Evolutionary conservation across 495 filamentous ascomycete species (phyloP), one percentile per base, ranked within the genome.

Genomic region (Lichina pygmaea): DNA sequence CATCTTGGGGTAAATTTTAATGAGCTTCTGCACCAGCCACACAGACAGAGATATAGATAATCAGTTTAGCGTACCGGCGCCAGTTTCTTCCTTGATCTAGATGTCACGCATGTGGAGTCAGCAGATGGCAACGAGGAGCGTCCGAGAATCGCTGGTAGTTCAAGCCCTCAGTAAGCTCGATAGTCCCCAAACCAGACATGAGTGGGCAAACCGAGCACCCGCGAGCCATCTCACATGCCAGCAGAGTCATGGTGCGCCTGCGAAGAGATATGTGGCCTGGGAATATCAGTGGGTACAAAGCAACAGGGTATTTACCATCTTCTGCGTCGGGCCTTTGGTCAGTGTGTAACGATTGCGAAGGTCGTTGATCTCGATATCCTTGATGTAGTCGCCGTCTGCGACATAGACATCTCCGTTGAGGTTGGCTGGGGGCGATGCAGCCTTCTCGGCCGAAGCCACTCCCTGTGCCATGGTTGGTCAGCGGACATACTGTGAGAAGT

Each of bases 21-120:
- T 78, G 64, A 78, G 72, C 66, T 64, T 63, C 56, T 57, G 62
- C 10, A 11, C 36, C 13, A 11, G 13, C 10, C 36, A 11, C 36
- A 39, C 10, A 15, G 10, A 39, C 10, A 39, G 36, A 11, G 6
- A 34, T 71, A 62, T 60, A 67, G 48, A 43, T 51, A 57, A 60
- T 58, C 71, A 62, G 56, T 67, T 60, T 66, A 70, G 77, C 89
- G 76, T 97, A 97, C 89, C 89, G 68, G 89, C 86, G 75, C 89
- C 89, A 78, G 89, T 94, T 57, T 94, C 81, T 66, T 95, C 86
- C 81, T 93, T 92, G 53, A 97, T 97, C 89, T 97, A 93, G 59
- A 82, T 81, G 58, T 73, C 80, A 89, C 72, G 79, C 71, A 78
- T 64, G 61, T 60, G 71, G 77, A 73, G 89, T 97, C 77, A 97